Evolutionary conservation across 257 asterid species (phyloP), one percentile per base, ranked within the genome.

Genomic region (Thymus quinquecostatus): DNA sequence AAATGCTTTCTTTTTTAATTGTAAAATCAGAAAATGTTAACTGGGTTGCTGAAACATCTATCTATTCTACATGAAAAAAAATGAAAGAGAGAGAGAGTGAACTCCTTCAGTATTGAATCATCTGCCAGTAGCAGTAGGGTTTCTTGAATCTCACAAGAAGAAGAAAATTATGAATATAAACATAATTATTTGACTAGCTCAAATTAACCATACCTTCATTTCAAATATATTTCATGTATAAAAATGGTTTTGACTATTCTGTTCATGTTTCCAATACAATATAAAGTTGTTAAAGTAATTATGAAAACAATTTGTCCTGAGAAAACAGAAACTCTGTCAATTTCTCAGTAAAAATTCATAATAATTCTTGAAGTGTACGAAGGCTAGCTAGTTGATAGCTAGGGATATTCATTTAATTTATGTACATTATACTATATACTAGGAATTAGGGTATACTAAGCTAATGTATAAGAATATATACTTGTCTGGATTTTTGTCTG

Each of bases 331-430:
- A 44, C 49, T 48, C 72, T 55, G 76, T 34, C 13, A 72, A n/a
- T 4, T 48, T 27, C 21, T 70, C 66, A 77, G 72, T 60, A 70
- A 63, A 21, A 36, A 62, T 61, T 60, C 33, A 51, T 63, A 69
- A 21, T 12, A 69, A 21, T 12, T 34, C 50, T 60, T 28, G 63
- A 75, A 74, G 65, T 30, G 48, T 58, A 59, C 73, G 41, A 51
- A 29, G 7, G 10, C 58, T 64, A 70, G 63, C 14, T 14, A 38
- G 21, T 21, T 21, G 21, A 21, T 38, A 38, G 41, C 41, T 5
- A 38, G 41, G 36, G 32, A 28, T 36, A 41, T 57, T 34, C 4
- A 29, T 28, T 14, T n/a, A 47, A 33, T 28, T 21, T 5, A 62
- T 69, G 68, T 3, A 3, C 2, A 3, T 21, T 36, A 36, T 36